Percentiles rank a stretch among this genome's conserved stretches.
phyloP scores from a whole-genome alignment of 352 stramenopile species.

The Phytopythium kandeliae region DNA sequence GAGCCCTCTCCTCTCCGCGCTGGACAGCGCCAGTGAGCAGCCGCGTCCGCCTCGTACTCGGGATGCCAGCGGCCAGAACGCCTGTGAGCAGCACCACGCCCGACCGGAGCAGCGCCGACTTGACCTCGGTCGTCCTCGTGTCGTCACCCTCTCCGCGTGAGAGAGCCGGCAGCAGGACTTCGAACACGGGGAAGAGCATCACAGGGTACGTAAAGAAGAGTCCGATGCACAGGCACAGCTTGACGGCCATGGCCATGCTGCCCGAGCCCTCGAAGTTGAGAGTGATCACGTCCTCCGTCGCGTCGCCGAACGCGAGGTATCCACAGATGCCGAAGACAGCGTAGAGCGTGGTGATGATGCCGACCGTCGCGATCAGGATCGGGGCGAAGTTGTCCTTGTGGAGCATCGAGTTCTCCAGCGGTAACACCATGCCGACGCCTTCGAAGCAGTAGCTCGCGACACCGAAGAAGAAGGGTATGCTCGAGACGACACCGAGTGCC shows the following conservation, averaged over 20 bases:
- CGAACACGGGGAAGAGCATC: conserved; percentile 92
- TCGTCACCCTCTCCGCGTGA: conserved; percentile 12
- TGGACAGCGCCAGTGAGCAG: too few species aligned
- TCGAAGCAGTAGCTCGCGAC: conserved; percentile 90
- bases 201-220: conserved; percentile 92
- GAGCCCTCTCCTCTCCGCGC: too few species aligned
- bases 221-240: conserved; percentile 80
- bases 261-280: conserved; percentile 73
- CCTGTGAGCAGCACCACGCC: conserved; percentile 72
- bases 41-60: conserved; percentile 28
- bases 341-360: conserved; percentile 85
- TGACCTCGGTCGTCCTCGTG: conserved; percentile 7
- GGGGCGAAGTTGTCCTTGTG: conserved; percentile 68
- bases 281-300: conserved; percentile 85
- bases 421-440: conserved; percentile 86
- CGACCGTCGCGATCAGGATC: conserved; percentile 66
- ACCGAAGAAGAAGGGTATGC: conserved; percentile 84
- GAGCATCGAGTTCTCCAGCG: conserved; percentile 83
- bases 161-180: conserved; percentile 47
- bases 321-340: conserved; percentile 81
- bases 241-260: conserved; percentile 72
- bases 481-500: conserved; percentile 45
- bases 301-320: conserved; percentile 82
- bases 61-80: conserved; percentile 70
- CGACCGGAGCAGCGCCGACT: conserved; percentile 36